A percentile compares a stretch with the other conserved stretches of the same genome.
These are phyloP conservation scores for Panicum virgatum DNA, from an alignment of 202 grass and related monocot genomes.

Conservation along the genomic window DNA sequence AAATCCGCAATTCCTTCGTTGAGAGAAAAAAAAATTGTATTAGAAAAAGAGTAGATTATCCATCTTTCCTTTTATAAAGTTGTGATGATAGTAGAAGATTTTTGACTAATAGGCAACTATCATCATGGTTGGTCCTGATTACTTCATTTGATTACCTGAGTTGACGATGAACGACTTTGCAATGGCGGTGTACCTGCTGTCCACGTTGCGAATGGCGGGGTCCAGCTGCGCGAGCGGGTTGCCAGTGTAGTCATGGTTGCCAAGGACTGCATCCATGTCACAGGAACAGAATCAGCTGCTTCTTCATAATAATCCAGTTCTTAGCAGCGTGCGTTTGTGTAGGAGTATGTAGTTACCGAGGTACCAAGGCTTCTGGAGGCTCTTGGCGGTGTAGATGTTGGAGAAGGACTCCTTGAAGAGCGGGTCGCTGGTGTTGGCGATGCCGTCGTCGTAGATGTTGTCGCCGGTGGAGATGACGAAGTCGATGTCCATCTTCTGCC, in stretches of 20 bases:
- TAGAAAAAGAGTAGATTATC: background rate
- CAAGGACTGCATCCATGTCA: constrained; percentile 46
- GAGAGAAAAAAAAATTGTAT: no score
- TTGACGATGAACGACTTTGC: constrained; percentile 69
- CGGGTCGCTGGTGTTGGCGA: constrained; percentile 58
- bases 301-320: background rate
- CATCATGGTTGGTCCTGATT: no score
- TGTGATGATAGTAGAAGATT: background rate
- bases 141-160: constrained; percentile 47
- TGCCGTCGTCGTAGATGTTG: constrained; percentile 75
- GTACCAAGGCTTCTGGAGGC: constrained; percentile 85
- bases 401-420: constrained; percentile 70
- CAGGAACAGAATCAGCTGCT: background rate
- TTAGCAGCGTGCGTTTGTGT: background rate
- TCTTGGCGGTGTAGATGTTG: constrained; percentile 66
- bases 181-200: constrained; percentile 62
- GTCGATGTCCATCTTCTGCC: constrained; percentile 53
- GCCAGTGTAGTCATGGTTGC: constrained; percentile 86
- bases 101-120: background rate
- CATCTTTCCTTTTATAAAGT: background rate
- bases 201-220: constrained; percentile 44
- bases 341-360: constrained; percentile 49
- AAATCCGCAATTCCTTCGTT: constrained; percentile 62
- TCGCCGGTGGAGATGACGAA: constrained; percentile 78
- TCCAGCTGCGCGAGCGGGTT: constrained; percentile 63